Evolutionary conservation across 371 early-diverging fungal species (phyloP).

Genomic region (Blakeslea trispora): DNA sequence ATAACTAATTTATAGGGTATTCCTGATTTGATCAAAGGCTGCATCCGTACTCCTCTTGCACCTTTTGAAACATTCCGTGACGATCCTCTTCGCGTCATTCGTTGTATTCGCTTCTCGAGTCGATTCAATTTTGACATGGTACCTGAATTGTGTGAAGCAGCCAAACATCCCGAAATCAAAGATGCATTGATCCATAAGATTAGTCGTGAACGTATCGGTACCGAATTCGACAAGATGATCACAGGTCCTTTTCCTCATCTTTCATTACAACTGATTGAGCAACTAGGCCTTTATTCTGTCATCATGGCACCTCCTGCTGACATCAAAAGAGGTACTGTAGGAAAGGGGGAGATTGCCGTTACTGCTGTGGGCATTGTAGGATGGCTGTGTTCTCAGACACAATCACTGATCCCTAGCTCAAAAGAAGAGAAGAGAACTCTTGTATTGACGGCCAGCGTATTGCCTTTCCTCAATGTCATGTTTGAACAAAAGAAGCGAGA

Average conservation of each 20-base stretch:
- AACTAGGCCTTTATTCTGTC: constrained; percentile 54
- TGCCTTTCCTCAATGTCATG: constrained; percentile 46
- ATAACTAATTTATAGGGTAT: constrained; percentile 58
- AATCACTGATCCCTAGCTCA: constrained; percentile 6
- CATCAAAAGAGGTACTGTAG: constrained; percentile 35
- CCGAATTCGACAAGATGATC: constrained; percentile 96
- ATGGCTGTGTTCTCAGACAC: constrained; percentile 36
- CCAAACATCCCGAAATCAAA: constrained; percentile 59
- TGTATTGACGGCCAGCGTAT: constrained; percentile 33
- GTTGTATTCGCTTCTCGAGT: constrained; percentile 95
- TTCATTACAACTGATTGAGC: constrained; percentile 53
- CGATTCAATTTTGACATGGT: constrained; percentile 86
- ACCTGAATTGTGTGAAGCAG: constrained; percentile 69
- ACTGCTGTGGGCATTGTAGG: constrained; percentile 45
- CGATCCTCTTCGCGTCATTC: constrained; percentile 97
- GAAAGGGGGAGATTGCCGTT: not conserved
- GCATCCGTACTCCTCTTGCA: constrained; percentile 93
- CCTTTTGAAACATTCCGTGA: constrained; percentile 94
- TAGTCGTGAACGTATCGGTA: constrained; percentile 94
- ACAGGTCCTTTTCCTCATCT: constrained; percentile 58
- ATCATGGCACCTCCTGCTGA: constrained; percentile 56
- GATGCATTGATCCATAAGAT: constrained; percentile 84
- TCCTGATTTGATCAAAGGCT: constrained; percentile 67
- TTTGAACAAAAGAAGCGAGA: constrained; percentile 34
- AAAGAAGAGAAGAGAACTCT: constrained; percentile 20